A percentile compares a stretch with the other conserved stretches of the same genome.
phyloP scores from a whole-genome alignment of 257 asterid genomes.

The Cynanchum wilfordii region DNA sequence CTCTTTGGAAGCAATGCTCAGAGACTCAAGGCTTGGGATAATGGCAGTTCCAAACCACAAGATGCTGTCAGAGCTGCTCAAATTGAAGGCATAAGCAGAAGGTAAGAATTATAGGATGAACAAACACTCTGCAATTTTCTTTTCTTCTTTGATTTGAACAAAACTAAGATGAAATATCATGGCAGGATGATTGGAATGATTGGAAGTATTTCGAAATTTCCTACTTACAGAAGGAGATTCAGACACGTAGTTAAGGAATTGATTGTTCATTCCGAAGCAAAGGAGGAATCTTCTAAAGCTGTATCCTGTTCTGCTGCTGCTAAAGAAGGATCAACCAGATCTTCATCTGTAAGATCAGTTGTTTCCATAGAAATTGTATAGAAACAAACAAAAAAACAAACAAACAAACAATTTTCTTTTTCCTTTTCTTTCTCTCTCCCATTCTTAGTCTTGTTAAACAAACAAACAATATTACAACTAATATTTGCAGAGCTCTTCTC shows the following conservation, averaged over 20 bases:
- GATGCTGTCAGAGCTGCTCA: constrained; percentile 84
- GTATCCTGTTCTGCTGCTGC: constrained; percentile 19
- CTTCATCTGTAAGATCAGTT: constrained; percentile 37
- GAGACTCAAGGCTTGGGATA: constrained; percentile 70
- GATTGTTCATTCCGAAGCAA: constrained; percentile 28
- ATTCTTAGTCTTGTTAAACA: not conserved
- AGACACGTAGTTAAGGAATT: constrained; percentile 71
- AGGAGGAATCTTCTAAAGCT: constrained; percentile 36
- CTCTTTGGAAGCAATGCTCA: constrained; percentile 52
- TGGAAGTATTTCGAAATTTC: constrained; percentile 61
- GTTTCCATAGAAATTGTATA: constrained; percentile 57
- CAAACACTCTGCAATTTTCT: too few species aligned
- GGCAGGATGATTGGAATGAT: constrained; percentile 80
- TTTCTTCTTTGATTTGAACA: too few species aligned
- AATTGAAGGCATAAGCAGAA: constrained; percentile 79
- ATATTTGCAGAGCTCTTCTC: too few species aligned
- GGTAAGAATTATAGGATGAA: constrained; percentile 36
- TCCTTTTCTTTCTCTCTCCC: too few species aligned
- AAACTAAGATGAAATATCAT: constrained; percentile 8
- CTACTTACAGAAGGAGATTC: constrained; percentile 74
- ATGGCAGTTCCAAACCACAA: constrained; percentile 52
- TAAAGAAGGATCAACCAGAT: constrained; percentile 41
- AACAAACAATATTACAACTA: too few species aligned
- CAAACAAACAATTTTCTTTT: too few species aligned
- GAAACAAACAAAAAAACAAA: not conserved